Evolutionary conservation across 495 filamentous ascomycete species (phyloP).

Genomic region (Corynascus novoguineensis): DNA sequence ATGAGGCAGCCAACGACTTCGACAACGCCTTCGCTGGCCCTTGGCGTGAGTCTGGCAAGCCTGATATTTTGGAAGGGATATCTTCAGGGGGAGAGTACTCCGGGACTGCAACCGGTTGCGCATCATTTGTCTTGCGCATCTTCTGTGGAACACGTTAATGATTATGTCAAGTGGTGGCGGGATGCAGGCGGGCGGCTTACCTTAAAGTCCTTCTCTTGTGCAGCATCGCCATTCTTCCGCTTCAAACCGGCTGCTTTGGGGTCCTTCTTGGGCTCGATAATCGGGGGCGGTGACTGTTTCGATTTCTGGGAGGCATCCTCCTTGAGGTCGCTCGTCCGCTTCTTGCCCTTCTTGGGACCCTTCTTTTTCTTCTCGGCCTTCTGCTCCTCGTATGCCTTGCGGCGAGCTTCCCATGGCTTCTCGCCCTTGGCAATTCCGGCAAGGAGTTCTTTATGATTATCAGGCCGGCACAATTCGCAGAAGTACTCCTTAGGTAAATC

Average conservation of each 20-base stretch:
- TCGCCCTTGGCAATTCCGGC: constrained; percentile 70
- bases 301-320: constrained; percentile 38
- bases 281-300: constrained; percentile 35
- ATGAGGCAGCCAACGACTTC: constrained; percentile 38
- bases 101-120: constrained; percentile 29
- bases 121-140: constrained; percentile 48
- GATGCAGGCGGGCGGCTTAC: constrained; percentile 20
- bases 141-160: constrained; percentile 32
- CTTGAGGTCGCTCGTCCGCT: constrained; percentile 47
- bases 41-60: constrained; percentile 41
- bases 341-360: constrained; percentile 45
- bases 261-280: constrained; percentile 35
- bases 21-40: constrained; percentile 38
- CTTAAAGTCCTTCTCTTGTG: constrained; percentile 39
- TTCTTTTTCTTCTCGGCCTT: constrained; percentile 42
- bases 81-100: constrained; percentile 37
- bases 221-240: constrained; percentile 44
- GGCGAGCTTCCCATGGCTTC: constrained; percentile 75
- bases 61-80: constrained; percentile 33
- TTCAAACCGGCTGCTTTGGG: constrained; percentile 26
- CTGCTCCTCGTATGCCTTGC: constrained; percentile 46
- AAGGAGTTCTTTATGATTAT: constrained; percentile 70
- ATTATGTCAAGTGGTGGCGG: neutral
- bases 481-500: constrained; percentile 73
- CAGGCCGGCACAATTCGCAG: constrained; percentile 83